Base-by-base conservation (phyloP, 1,284 basidiomycete genomes). In the Ustilago trichophora region DNA sequence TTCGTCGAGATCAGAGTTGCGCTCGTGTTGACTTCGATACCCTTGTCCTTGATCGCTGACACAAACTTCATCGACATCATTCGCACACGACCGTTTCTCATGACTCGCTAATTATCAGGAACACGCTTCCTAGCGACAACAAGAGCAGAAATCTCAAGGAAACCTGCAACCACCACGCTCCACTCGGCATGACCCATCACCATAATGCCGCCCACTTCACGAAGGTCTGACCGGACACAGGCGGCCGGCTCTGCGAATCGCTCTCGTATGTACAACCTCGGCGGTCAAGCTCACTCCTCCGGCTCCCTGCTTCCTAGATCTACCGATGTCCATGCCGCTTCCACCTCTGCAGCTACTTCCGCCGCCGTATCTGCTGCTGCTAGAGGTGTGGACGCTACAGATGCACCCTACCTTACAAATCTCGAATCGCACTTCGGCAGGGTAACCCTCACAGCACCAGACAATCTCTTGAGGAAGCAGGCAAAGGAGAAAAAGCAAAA, bases 401-500 rank as follows among this genome's bases (percentile, higher is more conserved):
- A 73, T 22, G 75, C 73, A 10, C 76, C 76, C 3, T 74, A 72
- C 31, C 73, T 78, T 12, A 71, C 75, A 16, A 71, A 75, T 21
- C 45, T 73, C 34, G 77, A 77, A 32, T 64, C 57, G 13, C 73
- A 77, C 40, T 64, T 71, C 16, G 77, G 77, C 15, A 51, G 77
- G 19, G 63, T 78, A 29, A 80, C 76, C 3, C 65, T 80, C 15
- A 78, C 75, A 5, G 76, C 77, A 0, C 77, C 77, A n/a, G 77
- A 80, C 55, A 80, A 80, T 27, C 67, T 80, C 25, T 49, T 77
- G 19, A 42, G 71, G n/a, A 70, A 70, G 42, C 60, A 74, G 57
- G 72, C 69, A 19, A 74, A 72, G 53, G 65, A 75, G 42, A 75
- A 72, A 45, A 72, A 67, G 52, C 45, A 59, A 44, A 72, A 73